Conservation (phyloP, 73 alveolate species). For the Paramecium biaurelia region DNA sequence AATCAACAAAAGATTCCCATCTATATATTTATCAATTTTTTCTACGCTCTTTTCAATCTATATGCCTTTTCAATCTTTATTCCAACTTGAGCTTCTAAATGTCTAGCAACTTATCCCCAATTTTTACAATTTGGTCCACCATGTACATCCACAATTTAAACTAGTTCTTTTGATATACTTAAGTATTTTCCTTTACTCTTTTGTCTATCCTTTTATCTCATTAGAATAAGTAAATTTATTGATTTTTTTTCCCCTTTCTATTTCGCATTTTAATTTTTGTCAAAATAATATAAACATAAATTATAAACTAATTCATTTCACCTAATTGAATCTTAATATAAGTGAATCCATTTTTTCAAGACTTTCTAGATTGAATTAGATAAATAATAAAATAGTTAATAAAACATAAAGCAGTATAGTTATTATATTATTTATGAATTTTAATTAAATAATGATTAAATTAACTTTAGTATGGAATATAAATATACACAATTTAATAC, state of each 20-base stretch:
- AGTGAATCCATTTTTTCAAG: background rate
- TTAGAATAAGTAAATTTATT: background rate
- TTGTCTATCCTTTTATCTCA: slow-evolving; percentile 17
- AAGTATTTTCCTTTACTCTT: slow-evolving; percentile 1
- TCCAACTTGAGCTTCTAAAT: background rate
- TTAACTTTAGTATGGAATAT: background rate
- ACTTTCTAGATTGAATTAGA: background rate
- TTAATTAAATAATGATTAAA: background rate
- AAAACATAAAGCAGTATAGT: background rate
- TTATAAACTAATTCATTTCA: background rate
- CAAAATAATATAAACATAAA: background rate
- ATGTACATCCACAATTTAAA: background rate
- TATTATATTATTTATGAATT: background rate
- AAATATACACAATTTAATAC: background rate
- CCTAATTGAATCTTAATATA: background rate
- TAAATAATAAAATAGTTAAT: background rate
- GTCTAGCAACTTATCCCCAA: slow-evolving; percentile 16
- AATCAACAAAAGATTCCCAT: slow-evolving; percentile 26
- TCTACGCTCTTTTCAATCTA: slow-evolving; percentile 6
- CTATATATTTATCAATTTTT: background rate
- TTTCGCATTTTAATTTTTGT: slow-evolving; percentile 2
- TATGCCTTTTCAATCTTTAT: slow-evolving; percentile 8
- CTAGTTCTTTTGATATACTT: background rate
- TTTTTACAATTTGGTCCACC: background rate
- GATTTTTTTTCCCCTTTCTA: background rate